Evolutionary conservation across 2,329 filamentous ascomycete genomes (phyloP).

Genomic region (Neofusicoccum parvum): DNA sequence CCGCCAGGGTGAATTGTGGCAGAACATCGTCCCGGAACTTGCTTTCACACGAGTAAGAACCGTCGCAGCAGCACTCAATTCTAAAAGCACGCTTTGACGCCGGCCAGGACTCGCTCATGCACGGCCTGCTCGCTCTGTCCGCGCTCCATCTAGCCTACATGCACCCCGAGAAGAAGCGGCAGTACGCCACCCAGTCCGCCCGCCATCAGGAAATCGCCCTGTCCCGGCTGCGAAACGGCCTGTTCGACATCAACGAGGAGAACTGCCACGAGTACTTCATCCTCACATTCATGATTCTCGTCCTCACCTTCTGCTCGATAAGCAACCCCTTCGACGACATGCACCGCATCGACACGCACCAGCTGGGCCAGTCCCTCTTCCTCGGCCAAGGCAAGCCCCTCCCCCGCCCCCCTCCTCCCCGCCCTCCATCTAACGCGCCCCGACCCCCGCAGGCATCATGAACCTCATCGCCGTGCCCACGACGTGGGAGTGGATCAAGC

Average conservation of each 20-base stretch:
- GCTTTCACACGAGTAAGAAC: background rate
- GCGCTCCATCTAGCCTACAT: background rate
- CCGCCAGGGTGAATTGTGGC: background rate
- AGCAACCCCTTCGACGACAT: background rate
- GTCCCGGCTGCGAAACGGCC: background rate
- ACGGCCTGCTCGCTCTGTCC: background rate
- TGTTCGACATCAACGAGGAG: background rate
- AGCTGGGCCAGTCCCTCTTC: constrained; percentile 5
- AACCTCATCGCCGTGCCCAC: background rate
- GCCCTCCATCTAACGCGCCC: background rate
- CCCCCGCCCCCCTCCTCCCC: background rate
- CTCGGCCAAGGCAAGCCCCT: background rate
- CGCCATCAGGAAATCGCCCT: constrained; percentile 4
- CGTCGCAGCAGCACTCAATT: too few species aligned
- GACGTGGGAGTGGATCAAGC: background rate
- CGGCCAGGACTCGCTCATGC: background rate
- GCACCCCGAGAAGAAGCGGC: background rate
- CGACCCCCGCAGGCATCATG: background rate
- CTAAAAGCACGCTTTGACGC: background rate
- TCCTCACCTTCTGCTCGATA: constrained; percentile 5
- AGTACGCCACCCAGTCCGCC: background rate
- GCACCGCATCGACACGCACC: background rate
- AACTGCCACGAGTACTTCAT: constrained; percentile 5
- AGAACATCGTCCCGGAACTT: background rate
- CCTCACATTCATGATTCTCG: constrained; percentile 2